Percentiles rank a stretch among this genome's conserved stretches.
phyloP scores from a whole-genome alignment of 2,329 filamentous ascomycete species.

The Juglanconis sp. region DNA sequence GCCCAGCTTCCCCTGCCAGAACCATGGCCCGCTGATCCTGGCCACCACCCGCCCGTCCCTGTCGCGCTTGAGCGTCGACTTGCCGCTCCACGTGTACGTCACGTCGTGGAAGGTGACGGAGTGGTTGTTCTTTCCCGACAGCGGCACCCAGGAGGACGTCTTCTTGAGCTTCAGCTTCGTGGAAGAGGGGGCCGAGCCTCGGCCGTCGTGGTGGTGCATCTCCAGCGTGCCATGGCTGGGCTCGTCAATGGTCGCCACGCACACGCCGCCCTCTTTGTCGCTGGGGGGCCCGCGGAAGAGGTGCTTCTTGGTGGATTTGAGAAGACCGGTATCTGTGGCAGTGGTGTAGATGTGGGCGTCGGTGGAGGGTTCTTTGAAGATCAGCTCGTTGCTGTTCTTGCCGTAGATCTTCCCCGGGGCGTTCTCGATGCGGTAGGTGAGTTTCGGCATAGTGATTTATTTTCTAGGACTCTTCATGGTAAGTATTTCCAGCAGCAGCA shows the following conservation, averaged over 20 bases:
- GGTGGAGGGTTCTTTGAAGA: slow-evolving; percentile 17
- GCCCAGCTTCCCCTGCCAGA: slow-evolving; percentile 16
- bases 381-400: slow-evolving; percentile 17
- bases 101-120: slow-evolving; percentile 10
- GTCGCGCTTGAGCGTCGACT: slow-evolving; percentile 9
- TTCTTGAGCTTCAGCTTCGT: slow-evolving; percentile 14
- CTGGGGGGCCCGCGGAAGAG: slow-evolving; percentile 13
- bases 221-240: slow-evolving; percentile 9
- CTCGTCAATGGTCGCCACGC: slow-evolving; percentile 17
- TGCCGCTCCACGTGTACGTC: slow-evolving; percentile 17
- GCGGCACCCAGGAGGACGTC: slow-evolving; percentile 12
- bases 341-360: slow-evolving; percentile 17
- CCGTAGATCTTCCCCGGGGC: slow-evolving; percentile 15
- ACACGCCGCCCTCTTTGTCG: slow-evolving; percentile 15
- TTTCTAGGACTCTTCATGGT: background rate
- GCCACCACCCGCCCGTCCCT: slow-evolving; percentile 8
- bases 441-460: slow-evolving; percentile 6
- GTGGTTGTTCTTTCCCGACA: slow-evolving; percentile 9
- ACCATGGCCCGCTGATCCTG: slow-evolving; percentile 9
- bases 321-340: slow-evolving; percentile 6
- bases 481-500: too few relatives aligned
- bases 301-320: slow-evolving; percentile 13
- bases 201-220: slow-evolving; percentile 9
- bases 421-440: slow-evolving; percentile 10
- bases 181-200: background rate